A percentile compares a stretch with the other conserved stretches of the same genome.
These are phyloP conservation scores for Boletales sp. DNA, from an alignment of 768 basidiomycete genomes.

Conservation along the genomic window DNA sequence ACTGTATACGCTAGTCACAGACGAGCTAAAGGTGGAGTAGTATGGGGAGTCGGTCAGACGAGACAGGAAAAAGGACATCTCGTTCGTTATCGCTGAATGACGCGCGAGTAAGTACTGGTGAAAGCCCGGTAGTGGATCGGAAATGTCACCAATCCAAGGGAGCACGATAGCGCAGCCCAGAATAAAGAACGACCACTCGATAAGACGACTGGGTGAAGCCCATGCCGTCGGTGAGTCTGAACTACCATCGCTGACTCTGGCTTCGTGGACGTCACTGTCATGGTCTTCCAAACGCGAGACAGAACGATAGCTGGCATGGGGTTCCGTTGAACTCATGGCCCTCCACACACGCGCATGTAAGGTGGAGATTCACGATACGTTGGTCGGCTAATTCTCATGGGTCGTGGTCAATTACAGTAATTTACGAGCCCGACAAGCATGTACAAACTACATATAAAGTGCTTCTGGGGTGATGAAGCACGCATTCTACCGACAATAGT, in stretches of 20 bases:
- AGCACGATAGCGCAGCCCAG: constrained; percentile 75
- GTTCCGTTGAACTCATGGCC: background rate
- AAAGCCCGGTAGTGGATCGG: background rate
- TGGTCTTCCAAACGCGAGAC: constrained; percentile 7
- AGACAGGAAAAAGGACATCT: constrained; percentile 73
- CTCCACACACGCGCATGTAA: no score
- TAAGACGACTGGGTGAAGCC: constrained; percentile 33
- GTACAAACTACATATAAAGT: no score
- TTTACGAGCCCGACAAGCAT: no score
- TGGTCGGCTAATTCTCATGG: no score
- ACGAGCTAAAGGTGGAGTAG: constrained; percentile 56
- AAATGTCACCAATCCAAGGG: constrained; percentile 79
- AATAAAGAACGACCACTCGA: constrained; percentile 63
- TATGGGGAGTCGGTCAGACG: constrained; percentile 57
- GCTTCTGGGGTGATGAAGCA: no score
- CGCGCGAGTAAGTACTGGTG: background rate
- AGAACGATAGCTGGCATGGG: constrained; percentile 5
- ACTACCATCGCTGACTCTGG: background rate
- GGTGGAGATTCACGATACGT: no score
- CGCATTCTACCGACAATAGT: no score
- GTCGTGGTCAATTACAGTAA: no score
- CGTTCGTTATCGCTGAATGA: constrained; percentile 73
- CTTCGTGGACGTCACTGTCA: background rate
- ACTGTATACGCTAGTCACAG: constrained; percentile 59
- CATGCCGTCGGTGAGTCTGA: constrained; percentile 19